A percentile compares a stretch with the other conserved stretches of the same genome.
These are phyloP conservation scores for Crithidia mellificae DNA, from an alignment of 208 protist species.

Conservation along the genomic window DNA sequence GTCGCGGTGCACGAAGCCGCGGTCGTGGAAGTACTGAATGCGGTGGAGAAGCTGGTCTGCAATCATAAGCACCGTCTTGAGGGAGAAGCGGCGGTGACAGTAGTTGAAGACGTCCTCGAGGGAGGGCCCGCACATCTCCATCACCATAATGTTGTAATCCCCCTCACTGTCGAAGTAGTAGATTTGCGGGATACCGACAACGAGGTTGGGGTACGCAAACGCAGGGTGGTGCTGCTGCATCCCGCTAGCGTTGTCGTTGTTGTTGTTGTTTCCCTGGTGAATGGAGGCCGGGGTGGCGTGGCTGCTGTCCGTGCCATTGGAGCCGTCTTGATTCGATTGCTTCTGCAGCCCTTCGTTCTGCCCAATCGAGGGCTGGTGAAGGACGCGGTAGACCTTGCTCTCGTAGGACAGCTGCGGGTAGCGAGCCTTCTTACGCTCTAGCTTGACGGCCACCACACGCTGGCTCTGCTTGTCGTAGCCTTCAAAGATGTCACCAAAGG, in stretches of 20 bases:
- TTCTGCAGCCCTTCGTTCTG: constrained; percentile 37
- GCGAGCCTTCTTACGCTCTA: constrained; percentile 85
- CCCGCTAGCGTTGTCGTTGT: constrained; percentile 1
- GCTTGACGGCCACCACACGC: constrained; percentile 73
- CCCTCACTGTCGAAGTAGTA: constrained; percentile 96
- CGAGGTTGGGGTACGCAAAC: constrained; percentile 21
- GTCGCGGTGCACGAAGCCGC: constrained; percentile 87
- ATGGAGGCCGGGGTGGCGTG: constrained; percentile 11
- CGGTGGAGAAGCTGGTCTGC: constrained; percentile 97
- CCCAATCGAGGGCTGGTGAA: constrained; percentile 61
- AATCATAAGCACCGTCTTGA: constrained; percentile 99
- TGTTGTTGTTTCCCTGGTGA: background rate
- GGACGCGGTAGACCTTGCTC: constrained; percentile 82
- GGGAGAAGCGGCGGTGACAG: constrained; percentile 92
- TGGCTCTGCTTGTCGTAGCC: constrained; percentile 68
- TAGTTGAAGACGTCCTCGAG: constrained; percentile 92
- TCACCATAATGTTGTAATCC: constrained; percentile 97
- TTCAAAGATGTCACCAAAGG: constrained; percentile 99
- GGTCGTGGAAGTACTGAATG: constrained; percentile 84
- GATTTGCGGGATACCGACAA: constrained; percentile 95
- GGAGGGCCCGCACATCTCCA: constrained; percentile 90
- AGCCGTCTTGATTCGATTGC: constrained; percentile 21
- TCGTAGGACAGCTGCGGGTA: constrained; percentile 98
- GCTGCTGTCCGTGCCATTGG: constrained; percentile 8
- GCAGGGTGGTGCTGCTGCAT: background rate